Base-by-base conservation (phyloP, 1,284 basidiomycete genomes). In the Trichosporon asahii region DNA sequence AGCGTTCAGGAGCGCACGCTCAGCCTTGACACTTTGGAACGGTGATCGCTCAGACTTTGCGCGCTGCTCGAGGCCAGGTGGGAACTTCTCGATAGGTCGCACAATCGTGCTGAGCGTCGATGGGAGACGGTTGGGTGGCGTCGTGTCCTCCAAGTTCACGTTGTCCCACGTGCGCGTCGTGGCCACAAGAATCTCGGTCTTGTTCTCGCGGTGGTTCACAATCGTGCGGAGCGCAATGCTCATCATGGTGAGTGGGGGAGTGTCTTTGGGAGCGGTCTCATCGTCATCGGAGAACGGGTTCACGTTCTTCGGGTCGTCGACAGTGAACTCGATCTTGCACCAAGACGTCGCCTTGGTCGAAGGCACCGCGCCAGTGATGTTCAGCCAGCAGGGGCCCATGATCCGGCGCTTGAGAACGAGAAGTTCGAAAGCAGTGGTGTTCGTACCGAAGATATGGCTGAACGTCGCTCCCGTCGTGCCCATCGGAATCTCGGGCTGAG, bases 341-440 rank as follows among this genome's bases (percentile, higher is more conserved):
- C 95, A 98, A 0, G 93, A 95, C 21, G 91, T 92, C 9, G 91
- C 90, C 82, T 92, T 91, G 77, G 90, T 84, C 68, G 91, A 90
- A 23, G 93, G 84, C 61, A 88, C 84, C 12, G 90, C 89, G 27
- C 90, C 88, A 80, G 91, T 90, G 74, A 99, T 88, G 71, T 91
- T 88, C 65, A 99, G 86, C 97, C 96, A 99, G 81, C 97, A 99
- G 0, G 97, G 95, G 2, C 97, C 97, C 93, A 98, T 98, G 74
- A 99, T 98, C 84, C 94, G 95, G 44, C 95, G 89, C 84, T 98
- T 98, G 68, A 99, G 78, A 0, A 95, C 94, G n/a, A 99, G 88
- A 8, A 95, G 85, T 82, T 99, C 97, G 77, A 99, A 99, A 0
- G 96, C 91, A 68, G 86, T 93, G 0, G 95, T 95, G 76, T 90